phyloP scores from a whole-genome alignment of 176 grass and related monocot species.

The Pontederia paniculata region DNA sequence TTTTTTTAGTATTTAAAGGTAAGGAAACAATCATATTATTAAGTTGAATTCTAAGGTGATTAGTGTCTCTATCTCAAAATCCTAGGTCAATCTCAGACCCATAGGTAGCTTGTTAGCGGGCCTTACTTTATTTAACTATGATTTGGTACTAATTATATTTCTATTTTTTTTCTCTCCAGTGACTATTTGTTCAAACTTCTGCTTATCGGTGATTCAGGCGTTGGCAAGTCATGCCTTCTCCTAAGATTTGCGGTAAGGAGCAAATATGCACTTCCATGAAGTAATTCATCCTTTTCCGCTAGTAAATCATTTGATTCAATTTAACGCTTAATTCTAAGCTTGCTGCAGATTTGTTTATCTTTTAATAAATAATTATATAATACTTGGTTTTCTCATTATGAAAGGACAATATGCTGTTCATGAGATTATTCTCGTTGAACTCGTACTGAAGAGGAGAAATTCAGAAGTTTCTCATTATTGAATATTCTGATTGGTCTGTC shows the following conservation, averaged over 20 bases:
- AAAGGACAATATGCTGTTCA: background rate
- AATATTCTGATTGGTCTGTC: background rate
- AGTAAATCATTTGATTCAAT: background rate
- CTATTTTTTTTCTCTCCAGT: conserved; percentile 2
- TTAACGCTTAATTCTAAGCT: background rate
- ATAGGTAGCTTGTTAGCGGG: too few species aligned
- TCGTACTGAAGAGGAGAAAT: background rate
- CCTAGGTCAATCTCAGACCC: too few species aligned
- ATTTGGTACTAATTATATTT: background rate
- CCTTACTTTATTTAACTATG: background rate
- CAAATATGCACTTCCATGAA: background rate
- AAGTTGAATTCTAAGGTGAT: too few species aligned
- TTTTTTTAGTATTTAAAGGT: too few species aligned
- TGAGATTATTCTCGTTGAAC: background rate
- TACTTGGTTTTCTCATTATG: too few species aligned
- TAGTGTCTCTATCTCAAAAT: too few species aligned
- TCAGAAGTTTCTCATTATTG: too few species aligned
- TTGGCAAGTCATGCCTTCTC: conserved; percentile 15
- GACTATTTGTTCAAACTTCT: conserved; percentile 14
- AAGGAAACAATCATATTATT: too few species aligned
- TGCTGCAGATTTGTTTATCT: background rate
- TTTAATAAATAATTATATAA: too few species aligned
- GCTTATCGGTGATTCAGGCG: conserved; percentile 11
- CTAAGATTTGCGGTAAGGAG: conserved; percentile 18
- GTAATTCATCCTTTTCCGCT: background rate